Evolutionary conservation across 305 asterid species (phyloP).

Genomic region (Fraxinus angustifolia): DNA sequence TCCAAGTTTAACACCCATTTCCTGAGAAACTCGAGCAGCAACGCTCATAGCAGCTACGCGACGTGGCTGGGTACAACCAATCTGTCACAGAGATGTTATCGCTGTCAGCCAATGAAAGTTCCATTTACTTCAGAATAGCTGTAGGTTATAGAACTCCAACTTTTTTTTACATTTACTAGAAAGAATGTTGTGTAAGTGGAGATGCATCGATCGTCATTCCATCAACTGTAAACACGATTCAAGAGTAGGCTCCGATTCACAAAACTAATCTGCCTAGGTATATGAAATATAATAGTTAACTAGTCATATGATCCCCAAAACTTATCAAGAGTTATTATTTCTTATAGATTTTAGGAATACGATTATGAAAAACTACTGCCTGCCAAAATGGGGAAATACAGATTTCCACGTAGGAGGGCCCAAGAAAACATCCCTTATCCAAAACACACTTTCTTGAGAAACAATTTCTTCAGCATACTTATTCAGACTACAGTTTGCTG

Average conservation of each 20-base stretch:
- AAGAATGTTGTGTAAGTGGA: background rate
- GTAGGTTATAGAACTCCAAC: background rate
- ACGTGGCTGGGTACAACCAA: slow-evolving; percentile 94
- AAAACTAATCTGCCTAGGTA: background rate
- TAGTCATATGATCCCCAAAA: background rate
- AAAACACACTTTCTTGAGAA: background rate
- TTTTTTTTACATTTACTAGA: background rate
- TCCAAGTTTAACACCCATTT: slow-evolving; percentile 96
- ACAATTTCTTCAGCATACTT: background rate
- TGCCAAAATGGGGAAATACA: background rate
- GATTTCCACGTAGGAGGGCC: background rate
- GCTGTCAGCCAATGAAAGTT: slow-evolving; percentile 17
- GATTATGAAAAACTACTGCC: background rate
- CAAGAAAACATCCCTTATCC: background rate
- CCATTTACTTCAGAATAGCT: slow-evolving; percentile 4
- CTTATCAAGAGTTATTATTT: background rate
- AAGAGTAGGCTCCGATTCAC: slow-evolving; percentile 4
- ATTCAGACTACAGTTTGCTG: background rate
- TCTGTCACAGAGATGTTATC: slow-evolving; percentile 30
- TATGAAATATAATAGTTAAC: background rate
- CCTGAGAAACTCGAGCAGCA: slow-evolving; percentile 92
- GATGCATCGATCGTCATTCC: background rate
- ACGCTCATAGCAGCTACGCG: slow-evolving; percentile 99
- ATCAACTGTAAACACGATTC: slow-evolving; percentile 11
- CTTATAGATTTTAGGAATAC: background rate